phyloP scores from a whole-genome alignment of 176 grass and related monocot species.

The Oryza longistaminata region DNA sequence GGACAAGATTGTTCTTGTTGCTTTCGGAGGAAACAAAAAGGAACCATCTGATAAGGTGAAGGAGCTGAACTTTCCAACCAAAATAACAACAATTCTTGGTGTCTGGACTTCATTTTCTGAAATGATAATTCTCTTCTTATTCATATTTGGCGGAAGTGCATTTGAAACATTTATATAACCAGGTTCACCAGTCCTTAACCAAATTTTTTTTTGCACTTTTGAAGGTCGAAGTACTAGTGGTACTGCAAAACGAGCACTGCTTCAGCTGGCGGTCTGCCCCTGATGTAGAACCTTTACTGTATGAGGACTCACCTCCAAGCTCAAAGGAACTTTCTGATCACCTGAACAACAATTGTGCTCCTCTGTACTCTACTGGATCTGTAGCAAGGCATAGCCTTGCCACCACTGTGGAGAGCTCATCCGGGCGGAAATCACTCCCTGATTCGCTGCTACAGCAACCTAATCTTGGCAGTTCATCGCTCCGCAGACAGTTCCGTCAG shows the following conservation, averaged over 20 bases:
- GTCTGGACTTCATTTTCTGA: background rate
- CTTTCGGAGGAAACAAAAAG: slow-evolving; percentile 96
- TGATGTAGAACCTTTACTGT: slow-evolving; percentile 60
- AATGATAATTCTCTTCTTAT: background rate
- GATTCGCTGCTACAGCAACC: slow-evolving; percentile 59
- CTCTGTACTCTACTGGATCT: slow-evolving; percentile 55
- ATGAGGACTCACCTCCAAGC: slow-evolving; percentile 63
- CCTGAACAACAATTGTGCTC: slow-evolving; percentile 41
- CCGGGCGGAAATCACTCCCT: slow-evolving; percentile 74
- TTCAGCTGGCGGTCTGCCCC: slow-evolving; percentile 92
- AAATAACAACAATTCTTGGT: background rate
- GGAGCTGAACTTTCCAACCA: slow-evolving; percentile 18
- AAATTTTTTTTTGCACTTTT: slow-evolving; percentile 20
- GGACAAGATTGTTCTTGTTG: slow-evolving; percentile 84
- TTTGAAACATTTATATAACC: background rate
- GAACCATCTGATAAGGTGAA: slow-evolving; percentile 94
- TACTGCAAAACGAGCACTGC: slow-evolving; percentile 77
- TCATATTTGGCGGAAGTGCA: slow-evolving; percentile 2
- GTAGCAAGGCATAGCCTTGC: slow-evolving; percentile 62
- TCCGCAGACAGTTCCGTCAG: slow-evolving; percentile 69
- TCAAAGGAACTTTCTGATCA: slow-evolving; percentile 57
- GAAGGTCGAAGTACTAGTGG: slow-evolving; percentile 87
- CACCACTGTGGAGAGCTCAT: slow-evolving; percentile 60
- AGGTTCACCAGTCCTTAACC: slow-evolving; percentile 2
- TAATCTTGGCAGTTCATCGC: slow-evolving; percentile 57